Evolutionary conservation across 2,329 filamentous ascomycete genomes (phyloP), one percentile per base, ranked within the genome.

Genomic region (Dactylella cylindrospora): DNA sequence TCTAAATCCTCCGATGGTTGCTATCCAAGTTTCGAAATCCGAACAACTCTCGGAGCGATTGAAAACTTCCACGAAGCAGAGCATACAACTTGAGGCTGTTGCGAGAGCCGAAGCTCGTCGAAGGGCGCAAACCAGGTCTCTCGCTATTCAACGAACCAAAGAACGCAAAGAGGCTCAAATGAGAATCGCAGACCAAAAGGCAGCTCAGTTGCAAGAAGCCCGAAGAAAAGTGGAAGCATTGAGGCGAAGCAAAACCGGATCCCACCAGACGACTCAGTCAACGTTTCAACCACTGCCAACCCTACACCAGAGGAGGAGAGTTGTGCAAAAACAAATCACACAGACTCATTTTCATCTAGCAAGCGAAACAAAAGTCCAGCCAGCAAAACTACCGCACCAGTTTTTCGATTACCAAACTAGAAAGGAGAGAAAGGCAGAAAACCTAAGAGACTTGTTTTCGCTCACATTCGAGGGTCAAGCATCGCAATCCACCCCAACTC

Each of bases 151-250:
- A 44, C 57, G 57, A 15, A 49, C 23, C 7, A 43, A 43, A 2
- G 57, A 62, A 25, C 35, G 44, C 28, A 28, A 50, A 26, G 57
- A 49, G 2, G 36, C 57, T 6, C 29, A 25, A 10, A 5, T 22
- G 17, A 49, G 28, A 23, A 54, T 52, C 28, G 45, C 53, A n/a
- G 22, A 54, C 35, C 41, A 62, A 26, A 25, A 26, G 3, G 32
- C 49, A 47, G 29, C 36, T 15, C 20, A 49, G 15, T 22, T 54
- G 13, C 57, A 50, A 23, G 57, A 53, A 31, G 57, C 57, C 4
- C 28, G 57, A 19, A 49, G 50, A 10, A 62, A 62, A 51, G 57
- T 62, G n/a, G 49, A 62, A 25, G 43, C 44, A 4, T 41, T 54
- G 36, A 36, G 45, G 13, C 57, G 49, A 10, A 47, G 47, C n/a